These are phyloP conservation scores for Magnusiomyces tetraspermus DNA, from an alignment of 1,139 yeast species.

Conservation along the genomic window DNA sequence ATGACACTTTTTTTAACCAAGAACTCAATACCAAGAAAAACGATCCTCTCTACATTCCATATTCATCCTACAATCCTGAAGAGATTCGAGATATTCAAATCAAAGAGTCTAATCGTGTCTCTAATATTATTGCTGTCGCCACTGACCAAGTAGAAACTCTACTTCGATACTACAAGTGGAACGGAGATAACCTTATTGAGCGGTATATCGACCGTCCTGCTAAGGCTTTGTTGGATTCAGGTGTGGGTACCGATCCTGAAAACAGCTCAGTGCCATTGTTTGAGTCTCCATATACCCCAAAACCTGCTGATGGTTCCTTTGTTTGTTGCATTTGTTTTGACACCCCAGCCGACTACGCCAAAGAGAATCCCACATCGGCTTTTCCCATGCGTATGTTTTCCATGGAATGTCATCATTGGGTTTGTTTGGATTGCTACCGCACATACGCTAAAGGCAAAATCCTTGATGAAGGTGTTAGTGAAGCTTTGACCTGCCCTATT, in stretches of 20 bases:
- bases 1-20: not conserved
- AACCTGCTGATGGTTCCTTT: slow-evolving; percentile 28
- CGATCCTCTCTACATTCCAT: slow-evolving; percentile 24
- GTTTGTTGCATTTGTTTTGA: slow-evolving; percentile 68
- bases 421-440: slow-evolving; percentile 58
- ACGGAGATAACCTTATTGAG: slow-evolving; percentile 60
- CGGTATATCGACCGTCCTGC: slow-evolving; percentile 49
- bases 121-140: slow-evolving; percentile 33
- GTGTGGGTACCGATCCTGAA: slow-evolving; percentile 31
- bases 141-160: slow-evolving; percentile 42
- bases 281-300: slow-evolving; percentile 8
- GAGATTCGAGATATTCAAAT: slow-evolving; percentile 26
- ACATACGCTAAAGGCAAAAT: slow-evolving; percentile 48
- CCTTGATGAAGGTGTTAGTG: slow-evolving; percentile 41
- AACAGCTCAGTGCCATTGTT: slow-evolving; percentile 13
- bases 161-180: slow-evolving; percentile 62
- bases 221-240: slow-evolving; percentile 40
- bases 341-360: slow-evolving; percentile 14
- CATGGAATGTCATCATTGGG: slow-evolving; percentile 60
- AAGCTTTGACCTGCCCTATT: slow-evolving; percentile 53
- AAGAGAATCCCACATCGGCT: slow-evolving; percentile 23
- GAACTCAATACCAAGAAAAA: slow-evolving; percentile 9
- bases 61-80: slow-evolving; percentile 24
- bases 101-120: slow-evolving; percentile 26
- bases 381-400: slow-evolving; percentile 38